Evolutionary conservation across 139 green algal species (phyloP).

Genomic region (Edaphochlamys debaryana): DNA sequence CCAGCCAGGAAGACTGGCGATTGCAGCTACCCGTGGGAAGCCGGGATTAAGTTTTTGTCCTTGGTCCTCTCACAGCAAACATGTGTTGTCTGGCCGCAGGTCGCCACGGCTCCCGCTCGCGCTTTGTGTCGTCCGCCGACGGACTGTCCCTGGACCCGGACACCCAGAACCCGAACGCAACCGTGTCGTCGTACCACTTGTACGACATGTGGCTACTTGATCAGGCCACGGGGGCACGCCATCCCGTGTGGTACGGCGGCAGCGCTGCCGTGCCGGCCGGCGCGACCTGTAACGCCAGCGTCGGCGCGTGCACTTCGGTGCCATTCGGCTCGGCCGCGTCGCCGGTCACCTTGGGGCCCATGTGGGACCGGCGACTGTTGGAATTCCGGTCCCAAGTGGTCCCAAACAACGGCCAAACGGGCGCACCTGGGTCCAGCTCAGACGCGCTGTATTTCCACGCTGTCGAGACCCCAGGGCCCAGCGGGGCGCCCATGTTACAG

Average conservation of each 20-base stretch:
- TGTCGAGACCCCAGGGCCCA: not conserved
- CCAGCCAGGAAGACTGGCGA: too few species aligned
- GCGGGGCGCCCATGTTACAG: too few species aligned
- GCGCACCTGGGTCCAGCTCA: too few species aligned
- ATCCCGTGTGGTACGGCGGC: not conserved
- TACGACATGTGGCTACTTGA: conserved; percentile 33
- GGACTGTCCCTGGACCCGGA: not conserved
- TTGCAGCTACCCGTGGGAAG: too few species aligned
- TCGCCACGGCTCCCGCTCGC: too few species aligned
- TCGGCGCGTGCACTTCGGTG: not conserved
- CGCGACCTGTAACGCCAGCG: not conserved
- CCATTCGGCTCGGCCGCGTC: not conserved
- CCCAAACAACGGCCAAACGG: not conserved
- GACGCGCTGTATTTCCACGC: conserved; percentile 10
- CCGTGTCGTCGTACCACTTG: conserved; percentile 22
- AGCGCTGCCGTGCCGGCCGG: not conserved
- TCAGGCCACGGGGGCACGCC: not conserved
- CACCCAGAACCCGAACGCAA: not conserved
- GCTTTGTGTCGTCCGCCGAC: too few species aligned
- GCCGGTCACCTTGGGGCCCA: not conserved
- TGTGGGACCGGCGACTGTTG: conserved; percentile 36
- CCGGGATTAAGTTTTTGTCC: too few species aligned
- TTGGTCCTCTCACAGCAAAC: too few species aligned
- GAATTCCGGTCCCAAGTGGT: not conserved
- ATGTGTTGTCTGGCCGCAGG: too few species aligned